Percentiles rank a stretch among this genome's conserved stretches.
Conservation (phyloP, 129 eudicot genomes). For the Artemisia argyi region DNA sequence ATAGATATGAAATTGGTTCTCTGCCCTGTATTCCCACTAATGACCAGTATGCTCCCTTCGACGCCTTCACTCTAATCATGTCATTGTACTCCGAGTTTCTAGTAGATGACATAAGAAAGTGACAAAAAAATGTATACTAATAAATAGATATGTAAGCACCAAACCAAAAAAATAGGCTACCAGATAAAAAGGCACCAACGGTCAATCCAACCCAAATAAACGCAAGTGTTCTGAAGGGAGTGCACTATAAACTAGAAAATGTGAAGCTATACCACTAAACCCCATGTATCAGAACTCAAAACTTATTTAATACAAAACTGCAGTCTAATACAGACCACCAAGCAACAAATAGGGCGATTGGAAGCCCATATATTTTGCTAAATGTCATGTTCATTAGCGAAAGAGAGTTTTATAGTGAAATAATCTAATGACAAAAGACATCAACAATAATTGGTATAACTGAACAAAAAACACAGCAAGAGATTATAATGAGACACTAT, state of each 20-base stretch:
- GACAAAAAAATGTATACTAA: neutral
- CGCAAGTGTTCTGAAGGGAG: neutral
- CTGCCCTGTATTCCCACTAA: neutral
- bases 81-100: neutral
- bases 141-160: neutral
- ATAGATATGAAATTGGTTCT: neutral
- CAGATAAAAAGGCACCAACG: neutral
- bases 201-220: neutral
- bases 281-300: neutral
- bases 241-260: neutral
- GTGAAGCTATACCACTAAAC: neutral
- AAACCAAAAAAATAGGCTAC: neutral
- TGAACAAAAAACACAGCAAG: slow-evolving; percentile 1
- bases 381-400: slow-evolving; percentile 4
- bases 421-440: slow-evolving; percentile 15
- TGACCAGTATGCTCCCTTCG: neutral
- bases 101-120: too few relatives aligned
- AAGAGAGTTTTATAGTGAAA: slow-evolving; percentile 14
- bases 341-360: slow-evolving; percentile 22
- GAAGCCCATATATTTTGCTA: slow-evolving; percentile 16
- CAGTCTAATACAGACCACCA: slow-evolving; percentile 11
- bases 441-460: neutral
- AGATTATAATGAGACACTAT: slow-evolving; percentile 19
- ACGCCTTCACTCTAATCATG: neutral
- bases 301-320: slow-evolving; percentile 28